Percentiles rank a stretch among this genome's conserved stretches.
Evolutionary conservation across 441 rosid genomes (phyloP).

Genomic region (Codiaeum variegatum): DNA sequence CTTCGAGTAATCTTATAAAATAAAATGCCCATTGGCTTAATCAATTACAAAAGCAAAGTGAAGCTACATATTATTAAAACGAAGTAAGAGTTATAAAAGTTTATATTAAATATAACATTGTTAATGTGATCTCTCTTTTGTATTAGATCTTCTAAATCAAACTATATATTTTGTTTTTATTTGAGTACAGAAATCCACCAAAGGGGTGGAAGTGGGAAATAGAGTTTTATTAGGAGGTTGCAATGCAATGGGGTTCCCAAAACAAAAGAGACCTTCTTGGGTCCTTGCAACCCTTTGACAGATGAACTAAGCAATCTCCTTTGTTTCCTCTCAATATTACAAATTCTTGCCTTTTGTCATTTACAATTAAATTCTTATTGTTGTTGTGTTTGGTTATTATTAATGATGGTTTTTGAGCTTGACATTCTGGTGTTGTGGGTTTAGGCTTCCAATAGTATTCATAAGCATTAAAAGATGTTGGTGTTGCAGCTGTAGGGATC

Average conservation of each 20-base stretch:
- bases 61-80: background rate
- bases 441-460: constrained; percentile 60
- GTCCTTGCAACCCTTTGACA: constrained; percentile 62
- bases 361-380: constrained; percentile 18
- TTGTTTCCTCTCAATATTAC: constrained; percentile 27
- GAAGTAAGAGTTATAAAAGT: background rate
- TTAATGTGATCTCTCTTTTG: constrained; percentile 1
- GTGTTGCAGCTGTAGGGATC: constrained; percentile 25
- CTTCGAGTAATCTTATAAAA: too few relatives aligned
- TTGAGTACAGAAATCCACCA: constrained; percentile 33
- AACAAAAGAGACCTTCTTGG: constrained; percentile 58
- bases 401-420: constrained; percentile 18
- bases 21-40: too few relatives aligned
- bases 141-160: constrained; percentile 13
- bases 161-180: constrained; percentile 22
- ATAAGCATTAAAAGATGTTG: constrained; percentile 47
- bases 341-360: constrained; percentile 25
- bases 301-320: constrained; percentile 35
- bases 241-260: constrained; percentile 63
- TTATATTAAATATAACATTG: background rate
- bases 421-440: constrained; percentile 17
- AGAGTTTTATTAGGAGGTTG: constrained; percentile 46
- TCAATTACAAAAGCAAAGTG: too few relatives aligned
- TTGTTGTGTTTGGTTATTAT: constrained; percentile 4
- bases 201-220: constrained; percentile 30